Base-by-base conservation (phyloP, 2,329 filamentous ascomycete genomes). In the Madurella mycetomatis region DNA sequence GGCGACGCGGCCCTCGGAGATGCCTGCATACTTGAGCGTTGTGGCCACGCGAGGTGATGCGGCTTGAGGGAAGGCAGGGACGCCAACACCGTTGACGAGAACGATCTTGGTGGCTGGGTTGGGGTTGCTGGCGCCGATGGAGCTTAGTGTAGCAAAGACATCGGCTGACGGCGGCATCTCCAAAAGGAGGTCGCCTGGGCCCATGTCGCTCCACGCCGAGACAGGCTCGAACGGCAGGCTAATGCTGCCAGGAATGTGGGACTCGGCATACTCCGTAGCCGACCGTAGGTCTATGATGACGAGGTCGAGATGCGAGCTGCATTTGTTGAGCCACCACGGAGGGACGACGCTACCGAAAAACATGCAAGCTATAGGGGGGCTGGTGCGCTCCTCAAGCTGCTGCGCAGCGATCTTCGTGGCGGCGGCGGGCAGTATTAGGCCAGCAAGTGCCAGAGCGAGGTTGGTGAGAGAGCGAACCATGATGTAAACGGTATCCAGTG, bases 1-100 rank as follows among this genome's bases (percentile, higher is more conserved):
- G 37, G 58, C 17, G 37, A 60, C 58, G 46, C 58, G 58, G 30
- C 58, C 58, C 41, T 57, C 55, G 5, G 52, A 50, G 41, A 60
- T 55, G n/a, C 58, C 58, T 37, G 58, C 58, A 31, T 55, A 57
- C 48, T 58, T 60, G 47, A 60, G 55, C 12, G 58, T 60, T 11
- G 53, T 55, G 47, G 58, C 58, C 3, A 60, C 58, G 32, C 58
- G 58, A 25, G 58, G 58, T 9, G 55, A 57, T 5, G 58, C 58
- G 16, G 58, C 58, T 50, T 60, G 58, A 7, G 58, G 53, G 53
- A 60, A 60, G n/a, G 55, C 47, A 3, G 55, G 52, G 18, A 54
- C 50, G 47, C 39, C 58, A 34, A 60, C 58, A 45, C 57, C 57
- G 51, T 59, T 59, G 54, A 59, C 49, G 15, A 59, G 57, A 12